Evolutionary conservation across 139 green algal species (phyloP).

Genomic region (Chlorella sp.): DNA sequence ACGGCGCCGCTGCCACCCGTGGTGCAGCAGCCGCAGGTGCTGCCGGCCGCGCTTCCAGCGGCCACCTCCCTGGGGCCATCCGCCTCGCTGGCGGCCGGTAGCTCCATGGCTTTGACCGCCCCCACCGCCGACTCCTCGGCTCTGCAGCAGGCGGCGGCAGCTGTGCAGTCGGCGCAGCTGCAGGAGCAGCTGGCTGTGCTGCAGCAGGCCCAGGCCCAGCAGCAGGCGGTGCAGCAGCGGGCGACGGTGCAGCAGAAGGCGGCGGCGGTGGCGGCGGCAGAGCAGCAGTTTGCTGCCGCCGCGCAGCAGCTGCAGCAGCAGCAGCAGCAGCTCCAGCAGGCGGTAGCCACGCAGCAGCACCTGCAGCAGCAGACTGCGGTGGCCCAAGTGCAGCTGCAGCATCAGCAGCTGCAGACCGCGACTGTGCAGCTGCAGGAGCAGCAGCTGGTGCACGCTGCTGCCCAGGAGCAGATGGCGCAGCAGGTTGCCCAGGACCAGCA

Average conservation of each 20-base stretch:
- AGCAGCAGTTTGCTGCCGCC: neutral
- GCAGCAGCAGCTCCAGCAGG: neutral
- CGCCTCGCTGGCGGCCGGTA: too few relatives aligned
- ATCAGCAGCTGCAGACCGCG: slow-evolving; percentile 18
- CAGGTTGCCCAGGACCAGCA: neutral
- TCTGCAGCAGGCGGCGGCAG: too few relatives aligned
- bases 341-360: neutral
- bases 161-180: too few relatives aligned
- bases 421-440: slow-evolving; percentile 27
- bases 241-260: neutral
- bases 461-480: slow-evolving; percentile 15
- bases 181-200: too few relatives aligned
- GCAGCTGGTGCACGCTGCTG: neutral
- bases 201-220: too few relatives aligned
- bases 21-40: too few relatives aligned
- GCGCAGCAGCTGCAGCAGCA: slow-evolving; percentile 23
- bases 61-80: too few relatives aligned
- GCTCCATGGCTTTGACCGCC: too few relatives aligned
- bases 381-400: neutral
- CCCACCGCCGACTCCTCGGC: too few relatives aligned
- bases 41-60: too few relatives aligned
- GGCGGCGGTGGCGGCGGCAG: neutral
- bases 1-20: too few relatives aligned
- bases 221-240: neutral
- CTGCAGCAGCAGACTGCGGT: neutral